Evolutionary conservation across 2,329 filamentous ascomycete genomes (phyloP), one percentile per base, ranked within the genome.

Genomic region (Xylariomycetidae sp.): DNA sequence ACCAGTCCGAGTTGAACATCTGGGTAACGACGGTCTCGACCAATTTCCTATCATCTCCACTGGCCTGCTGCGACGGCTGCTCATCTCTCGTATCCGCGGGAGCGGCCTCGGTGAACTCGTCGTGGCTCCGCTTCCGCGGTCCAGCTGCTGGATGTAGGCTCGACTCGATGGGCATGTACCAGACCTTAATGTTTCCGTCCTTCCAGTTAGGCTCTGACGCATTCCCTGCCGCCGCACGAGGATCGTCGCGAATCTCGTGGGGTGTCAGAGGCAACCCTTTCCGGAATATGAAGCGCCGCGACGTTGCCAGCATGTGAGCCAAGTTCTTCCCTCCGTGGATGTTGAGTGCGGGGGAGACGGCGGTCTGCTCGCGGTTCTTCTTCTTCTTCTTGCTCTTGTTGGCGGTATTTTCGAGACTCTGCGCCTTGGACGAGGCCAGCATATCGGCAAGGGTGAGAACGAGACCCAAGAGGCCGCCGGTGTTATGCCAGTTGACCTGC

Each of bases 261-360:
- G 82, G 70, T 19, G 64, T 66, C n/a, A 96, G 62, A 0, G 83
- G 82, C 54, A 94, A 72, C 1, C 86, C 82, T 48, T 86, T 88
- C 23, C 92, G 76, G 50, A 96, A 90, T 31, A 97, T 78, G 59
- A 95, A 95, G 19, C 81, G 70, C 28, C 92, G 76, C 12, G 84
- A 82, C 1, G 88, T 86, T n/a, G 88, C 89, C 36, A 98, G 61
- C 5, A 78, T 72, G 53, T 96, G 83, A 28, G 80, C 75, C 34
- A 97, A 61, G 54, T 97, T 97, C 32, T 79, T 78, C 4, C 82
- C 80, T 3, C 86, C 89, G 54, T 94, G 85, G 10, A 97, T 67
- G n/a, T 72, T 74, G 38, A 88, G 53, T 13, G 59, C 62, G 11
- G 54, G 48, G 16, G 53, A 46, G 3, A 40, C 23, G 11, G 40